Conservation (phyloP, 2,329 filamentous ascomycete genomes). For the Orbilia quercus region DNA sequence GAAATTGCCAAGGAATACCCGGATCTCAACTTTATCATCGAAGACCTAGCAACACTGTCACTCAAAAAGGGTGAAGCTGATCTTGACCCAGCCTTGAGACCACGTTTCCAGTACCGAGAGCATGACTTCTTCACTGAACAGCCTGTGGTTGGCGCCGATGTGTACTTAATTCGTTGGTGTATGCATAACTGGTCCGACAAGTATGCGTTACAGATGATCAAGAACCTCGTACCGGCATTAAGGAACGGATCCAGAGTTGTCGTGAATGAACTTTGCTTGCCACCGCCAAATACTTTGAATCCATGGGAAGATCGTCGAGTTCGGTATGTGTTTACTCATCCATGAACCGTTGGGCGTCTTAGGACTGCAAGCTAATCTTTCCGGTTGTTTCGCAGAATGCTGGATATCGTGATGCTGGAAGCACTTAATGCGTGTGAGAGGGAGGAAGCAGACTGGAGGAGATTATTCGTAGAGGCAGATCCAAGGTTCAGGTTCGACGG, state of each 20-base stretch:
- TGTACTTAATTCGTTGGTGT: constrained; percentile 59
- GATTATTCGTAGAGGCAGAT: constrained; percentile 60
- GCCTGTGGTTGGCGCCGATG: constrained; percentile 59
- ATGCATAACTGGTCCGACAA: constrained; percentile 60
- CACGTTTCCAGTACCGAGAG: constrained; percentile 42
- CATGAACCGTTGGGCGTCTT: neutral
- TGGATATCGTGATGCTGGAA: constrained; percentile 62
- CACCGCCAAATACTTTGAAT: constrained; percentile 24
- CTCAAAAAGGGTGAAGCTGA: constrained; percentile 26
- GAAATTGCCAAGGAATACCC: constrained; percentile 68
- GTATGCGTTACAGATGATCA: constrained; percentile 56
- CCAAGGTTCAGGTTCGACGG: constrained; percentile 52
- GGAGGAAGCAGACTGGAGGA: constrained; percentile 61
- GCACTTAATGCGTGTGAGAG: constrained; percentile 62
- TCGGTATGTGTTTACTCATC: constrained; percentile 48
- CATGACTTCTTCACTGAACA: constrained; percentile 60
- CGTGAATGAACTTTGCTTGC: constrained; percentile 30
- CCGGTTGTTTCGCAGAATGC: constrained; percentile 23
- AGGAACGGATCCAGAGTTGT: constrained; percentile 37
- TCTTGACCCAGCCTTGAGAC: constrained; percentile 17
- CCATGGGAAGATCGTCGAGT: constrained; percentile 58
- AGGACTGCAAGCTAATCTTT: neutral
- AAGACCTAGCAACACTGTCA: constrained; percentile 63
- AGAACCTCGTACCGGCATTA: constrained; percentile 55
- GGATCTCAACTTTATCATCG: constrained; percentile 69